These are phyloP conservation scores for Pichia sp. DNA, from an alignment of 1,139 yeast genomes.

Conservation along the genomic window DNA sequence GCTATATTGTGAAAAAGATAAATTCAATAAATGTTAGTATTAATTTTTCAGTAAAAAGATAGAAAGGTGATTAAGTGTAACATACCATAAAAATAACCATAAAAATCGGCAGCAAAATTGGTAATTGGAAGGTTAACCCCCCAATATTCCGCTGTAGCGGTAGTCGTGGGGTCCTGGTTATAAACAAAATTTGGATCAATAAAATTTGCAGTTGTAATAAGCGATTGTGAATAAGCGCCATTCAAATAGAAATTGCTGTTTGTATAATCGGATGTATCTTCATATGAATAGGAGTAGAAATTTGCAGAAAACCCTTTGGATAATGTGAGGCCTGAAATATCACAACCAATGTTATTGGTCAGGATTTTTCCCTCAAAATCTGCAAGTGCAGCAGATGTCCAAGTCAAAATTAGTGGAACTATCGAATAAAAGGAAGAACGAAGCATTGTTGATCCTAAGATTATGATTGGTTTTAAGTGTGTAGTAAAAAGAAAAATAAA, in stretches of 20 bases:
- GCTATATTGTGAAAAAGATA: conserved; percentile 9
- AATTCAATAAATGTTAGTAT: conserved; percentile 1
- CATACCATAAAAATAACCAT: conserved; percentile 22
- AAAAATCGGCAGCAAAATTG: conserved; percentile 20
- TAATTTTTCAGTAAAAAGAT: neutral
- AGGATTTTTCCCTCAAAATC: neutral
- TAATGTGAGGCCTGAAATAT: neutral
- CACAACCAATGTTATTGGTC: neutral
- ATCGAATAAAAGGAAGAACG: neutral
- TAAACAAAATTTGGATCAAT: conserved; percentile 9
- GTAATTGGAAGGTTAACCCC: conserved; percentile 17
- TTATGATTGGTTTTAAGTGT: too few species aligned
- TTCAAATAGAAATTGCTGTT: neutral
- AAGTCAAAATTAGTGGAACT: neutral
- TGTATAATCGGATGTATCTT: neutral
- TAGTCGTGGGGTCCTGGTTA: neutral
- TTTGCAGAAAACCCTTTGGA: neutral
- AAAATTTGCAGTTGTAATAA: conserved; percentile 3
- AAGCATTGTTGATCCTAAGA: too few species aligned
- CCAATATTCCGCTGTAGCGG: conserved; percentile 2
- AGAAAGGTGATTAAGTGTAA: neutral
- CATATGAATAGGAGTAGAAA: neutral
- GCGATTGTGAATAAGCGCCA: conserved; percentile 3
- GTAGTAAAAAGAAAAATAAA: too few species aligned
- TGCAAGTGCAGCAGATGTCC: neutral